Evolutionary conservation across 2,329 filamentous ascomycete genomes (phyloP).

Genomic region (Neofusicoccum sp.): DNA sequence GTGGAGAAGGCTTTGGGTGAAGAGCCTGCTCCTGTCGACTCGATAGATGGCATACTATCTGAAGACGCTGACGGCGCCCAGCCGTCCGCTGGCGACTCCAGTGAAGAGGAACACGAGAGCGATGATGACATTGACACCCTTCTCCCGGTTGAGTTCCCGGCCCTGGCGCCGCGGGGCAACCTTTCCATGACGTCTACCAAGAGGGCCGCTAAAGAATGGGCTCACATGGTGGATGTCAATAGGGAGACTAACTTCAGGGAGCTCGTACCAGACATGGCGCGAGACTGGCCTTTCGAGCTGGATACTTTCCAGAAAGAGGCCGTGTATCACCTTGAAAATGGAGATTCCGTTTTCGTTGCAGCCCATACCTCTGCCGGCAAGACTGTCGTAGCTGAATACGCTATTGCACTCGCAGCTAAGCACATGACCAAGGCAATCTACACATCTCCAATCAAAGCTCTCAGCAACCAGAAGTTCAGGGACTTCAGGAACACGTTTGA

Average conservation of each 20-base stretch:
- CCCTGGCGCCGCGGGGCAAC: conserved; percentile 78
- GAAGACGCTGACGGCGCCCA: conserved; percentile 38
- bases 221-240: conserved; percentile 96
- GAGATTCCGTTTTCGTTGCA: conserved; percentile 96
- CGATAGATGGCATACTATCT: conserved; percentile 28
- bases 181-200: conserved; percentile 70
- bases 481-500: conserved; percentile 90
- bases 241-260: conserved; percentile 94
- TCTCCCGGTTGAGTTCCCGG: conserved; percentile 88
- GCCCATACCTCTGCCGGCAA: conserved; percentile 97
- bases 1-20: conserved; percentile 64
- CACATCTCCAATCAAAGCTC: conserved; percentile 95
- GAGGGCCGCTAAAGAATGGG: conserved; percentile 84
- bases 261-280: conserved; percentile 92
- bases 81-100: conserved; percentile 33
- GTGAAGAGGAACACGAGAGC: conserved; percentile 42
- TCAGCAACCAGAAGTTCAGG: conserved; percentile 98
- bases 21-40: conserved; percentile 37
- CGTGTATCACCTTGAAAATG: conserved; percentile 93
- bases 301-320: conserved; percentile 99
- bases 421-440: conserved; percentile 99
- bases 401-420: conserved; percentile 91
- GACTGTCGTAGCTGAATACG: conserved; percentile 97
- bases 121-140: conserved; percentile 76
- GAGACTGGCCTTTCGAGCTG: conserved; percentile 94